phyloP scores from a whole-genome alignment of 2,329 filamentous ascomycete species.

The Alternaria brassicicola region DNA sequence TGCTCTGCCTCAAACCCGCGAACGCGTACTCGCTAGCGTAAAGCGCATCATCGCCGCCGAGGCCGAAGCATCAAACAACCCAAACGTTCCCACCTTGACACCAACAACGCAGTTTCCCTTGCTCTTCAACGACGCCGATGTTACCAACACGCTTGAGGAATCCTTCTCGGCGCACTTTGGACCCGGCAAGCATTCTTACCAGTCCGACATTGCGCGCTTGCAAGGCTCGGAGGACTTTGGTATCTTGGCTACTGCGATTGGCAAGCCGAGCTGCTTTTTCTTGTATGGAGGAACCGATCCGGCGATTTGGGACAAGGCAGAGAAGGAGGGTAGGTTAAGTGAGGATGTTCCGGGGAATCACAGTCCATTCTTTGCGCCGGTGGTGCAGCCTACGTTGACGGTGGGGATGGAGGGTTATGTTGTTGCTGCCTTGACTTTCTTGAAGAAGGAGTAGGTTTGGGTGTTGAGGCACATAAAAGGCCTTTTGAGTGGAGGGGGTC shows the following conservation, averaged over 20 bases:
- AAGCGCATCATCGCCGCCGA: constrained; percentile 63
- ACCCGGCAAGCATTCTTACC: constrained; percentile 35
- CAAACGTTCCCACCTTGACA: constrained; percentile 53
- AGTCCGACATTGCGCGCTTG: constrained; percentile 50
- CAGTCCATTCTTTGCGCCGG: constrained; percentile 64
- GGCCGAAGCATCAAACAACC: constrained; percentile 56
- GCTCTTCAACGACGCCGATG: constrained; percentile 58
- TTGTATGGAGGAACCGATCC: constrained; percentile 61
- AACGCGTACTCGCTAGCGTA: constrained; percentile 56
- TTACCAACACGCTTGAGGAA: constrained; percentile 52
- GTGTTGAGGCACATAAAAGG: background rate
- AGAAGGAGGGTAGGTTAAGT: constrained; percentile 53
- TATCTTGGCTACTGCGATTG: constrained; percentile 58
- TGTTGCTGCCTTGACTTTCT: constrained; percentile 57
- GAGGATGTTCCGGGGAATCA: constrained; percentile 64
- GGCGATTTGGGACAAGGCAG: constrained; percentile 57
- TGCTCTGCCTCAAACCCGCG: constrained; percentile 53
- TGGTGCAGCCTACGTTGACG: constrained; percentile 63
- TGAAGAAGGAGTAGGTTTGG: constrained; percentile 29
- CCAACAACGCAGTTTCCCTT: constrained; percentile 53
- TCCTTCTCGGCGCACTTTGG: constrained; percentile 57
- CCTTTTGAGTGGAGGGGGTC: background rate
- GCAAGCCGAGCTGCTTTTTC: constrained; percentile 62
- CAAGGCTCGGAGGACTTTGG: constrained; percentile 65
- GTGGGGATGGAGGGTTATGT: constrained; percentile 59